Conservation (phyloP, 2,329 filamentous ascomycete species). For the Dothidotthia symphoricarpi region DNA sequence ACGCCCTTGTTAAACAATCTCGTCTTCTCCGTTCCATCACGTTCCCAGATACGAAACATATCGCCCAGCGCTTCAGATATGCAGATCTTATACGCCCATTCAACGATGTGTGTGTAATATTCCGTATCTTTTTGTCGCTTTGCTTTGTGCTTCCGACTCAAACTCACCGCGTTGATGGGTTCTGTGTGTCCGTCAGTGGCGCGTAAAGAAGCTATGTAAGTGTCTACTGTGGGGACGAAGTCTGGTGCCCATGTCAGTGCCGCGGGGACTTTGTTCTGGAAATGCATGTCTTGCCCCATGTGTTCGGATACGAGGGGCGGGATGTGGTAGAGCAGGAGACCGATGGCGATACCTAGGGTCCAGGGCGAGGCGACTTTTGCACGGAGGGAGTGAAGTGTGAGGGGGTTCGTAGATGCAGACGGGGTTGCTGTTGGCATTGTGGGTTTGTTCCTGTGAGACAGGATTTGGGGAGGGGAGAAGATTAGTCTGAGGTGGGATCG, state of each 20-base stretch:
- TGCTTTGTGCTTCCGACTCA: no score
- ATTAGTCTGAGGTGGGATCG: no score
- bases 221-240: neutral
- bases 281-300: no score
- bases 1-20: slow-evolving; percentile 20
- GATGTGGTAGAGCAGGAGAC: neutral
- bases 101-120: slow-evolving; percentile 1
- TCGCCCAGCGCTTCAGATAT: slow-evolving; percentile 6
- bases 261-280: neutral
- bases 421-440: no score
- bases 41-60: slow-evolving; percentile 6
- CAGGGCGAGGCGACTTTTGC: neutral
- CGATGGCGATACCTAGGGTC: neutral
- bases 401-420: neutral
- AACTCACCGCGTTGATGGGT: no score
- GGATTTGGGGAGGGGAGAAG: no score
- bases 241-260: neutral
- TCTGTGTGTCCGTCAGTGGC: no score
- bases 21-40: slow-evolving; percentile 4
- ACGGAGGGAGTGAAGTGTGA: neutral
- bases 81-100: slow-evolving; percentile 3
- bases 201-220: no score
- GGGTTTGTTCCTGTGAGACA: no score
- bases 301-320: neutral
- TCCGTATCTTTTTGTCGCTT: no score